Conservation (phyloP, 305 asterid genomes). For the Fraxinus dipetala region DNA sequence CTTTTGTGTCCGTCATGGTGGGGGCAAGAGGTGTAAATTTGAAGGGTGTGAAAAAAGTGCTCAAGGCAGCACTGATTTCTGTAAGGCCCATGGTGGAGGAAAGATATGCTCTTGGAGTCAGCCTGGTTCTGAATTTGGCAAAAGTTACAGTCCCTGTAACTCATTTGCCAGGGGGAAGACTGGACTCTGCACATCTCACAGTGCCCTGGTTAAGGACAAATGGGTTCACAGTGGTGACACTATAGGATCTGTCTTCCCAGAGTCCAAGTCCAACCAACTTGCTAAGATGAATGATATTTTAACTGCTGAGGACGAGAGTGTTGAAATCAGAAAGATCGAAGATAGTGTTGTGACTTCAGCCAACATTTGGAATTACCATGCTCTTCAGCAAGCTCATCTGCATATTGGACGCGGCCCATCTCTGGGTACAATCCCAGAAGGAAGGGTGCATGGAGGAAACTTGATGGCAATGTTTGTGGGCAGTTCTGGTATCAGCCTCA, state of each 20-base stretch:
- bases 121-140: slow-evolving; percentile 61
- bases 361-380: slow-evolving; percentile 31
- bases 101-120: slow-evolving; percentile 90
- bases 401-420: slow-evolving; percentile 29
- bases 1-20: slow-evolving; percentile 90
- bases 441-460: slow-evolving; percentile 94
- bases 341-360: slow-evolving; percentile 31
- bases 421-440: slow-evolving; percentile 56
- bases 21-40: slow-evolving; percentile 86
- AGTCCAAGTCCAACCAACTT: slow-evolving; percentile 28
- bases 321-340: slow-evolving; percentile 26
- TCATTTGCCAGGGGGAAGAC: slow-evolving; percentile 72
- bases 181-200: slow-evolving; percentile 75
- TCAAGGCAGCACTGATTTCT: slow-evolving; percentile 93
- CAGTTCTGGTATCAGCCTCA: slow-evolving; percentile 1
- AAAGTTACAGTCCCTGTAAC: slow-evolving; percentile 58
- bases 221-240: slow-evolving; percentile 83
- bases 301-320: slow-evolving; percentile 33
- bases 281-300: slow-evolving; percentile 36
- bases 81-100: slow-evolving; percentile 99
- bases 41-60: slow-evolving; percentile 90
- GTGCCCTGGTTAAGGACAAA: slow-evolving; percentile 72
- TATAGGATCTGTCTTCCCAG: slow-evolving; percentile 44
- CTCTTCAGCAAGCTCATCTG: slow-evolving; percentile 27
- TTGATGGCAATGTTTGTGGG: slow-evolving; percentile 57